Percentiles rank a stretch among this genome's conserved stretches.
These are phyloP conservation scores for Coprinopsis sp. DNA, from an alignment of 768 basidiomycete species.

Conservation along the genomic window DNA sequence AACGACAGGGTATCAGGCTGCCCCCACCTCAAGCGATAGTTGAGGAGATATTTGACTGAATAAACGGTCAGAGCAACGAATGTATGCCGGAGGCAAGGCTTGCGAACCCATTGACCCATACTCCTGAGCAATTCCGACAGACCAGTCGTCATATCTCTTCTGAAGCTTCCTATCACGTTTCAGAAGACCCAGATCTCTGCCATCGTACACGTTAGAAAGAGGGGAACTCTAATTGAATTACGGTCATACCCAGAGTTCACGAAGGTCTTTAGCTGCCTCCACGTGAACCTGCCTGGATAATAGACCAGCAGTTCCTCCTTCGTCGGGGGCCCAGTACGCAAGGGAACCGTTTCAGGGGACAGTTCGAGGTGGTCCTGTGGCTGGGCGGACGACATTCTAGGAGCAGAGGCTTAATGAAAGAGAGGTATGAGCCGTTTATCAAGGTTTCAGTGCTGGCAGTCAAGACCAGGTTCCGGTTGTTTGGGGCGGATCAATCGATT, in stretches of 20 bases:
- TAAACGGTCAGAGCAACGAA: slow-evolving; percentile 1
- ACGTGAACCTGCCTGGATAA: slow-evolving; percentile 76
- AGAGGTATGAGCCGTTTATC: too few relatives aligned
- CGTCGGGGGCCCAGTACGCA: slow-evolving; percentile 62
- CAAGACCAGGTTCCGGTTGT: too few relatives aligned
- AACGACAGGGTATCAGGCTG: slow-evolving; percentile 59
- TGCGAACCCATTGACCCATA: slow-evolving; percentile 71
- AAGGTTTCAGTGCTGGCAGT: too few relatives aligned
- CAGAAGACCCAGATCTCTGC: slow-evolving; percentile 76
- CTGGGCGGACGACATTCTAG: background rate
- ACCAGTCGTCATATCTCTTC: slow-evolving; percentile 59
- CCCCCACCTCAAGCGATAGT: slow-evolving; percentile 73
- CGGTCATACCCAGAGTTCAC: slow-evolving; percentile 73
- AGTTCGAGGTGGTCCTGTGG: slow-evolving; percentile 8
- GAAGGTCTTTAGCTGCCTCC: slow-evolving; percentile 70
- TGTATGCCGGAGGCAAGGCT: slow-evolving; percentile 16
- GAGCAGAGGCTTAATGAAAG: too few relatives aligned
- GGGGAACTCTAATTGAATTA: too few relatives aligned
- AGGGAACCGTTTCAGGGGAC: slow-evolving; percentile 26
- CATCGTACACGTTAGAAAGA: background rate
- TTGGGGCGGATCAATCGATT: too few relatives aligned
- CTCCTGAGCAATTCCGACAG: slow-evolving; percentile 43
- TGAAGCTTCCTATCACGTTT: slow-evolving; percentile 73
- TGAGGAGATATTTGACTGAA: slow-evolving; percentile 70
- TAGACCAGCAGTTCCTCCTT: slow-evolving; percentile 57